These are phyloP conservation scores for Ophiocordyceps unilateralis DNA, from an alignment of 2,329 filamentous ascomycete genomes.

Conservation along the genomic window DNA sequence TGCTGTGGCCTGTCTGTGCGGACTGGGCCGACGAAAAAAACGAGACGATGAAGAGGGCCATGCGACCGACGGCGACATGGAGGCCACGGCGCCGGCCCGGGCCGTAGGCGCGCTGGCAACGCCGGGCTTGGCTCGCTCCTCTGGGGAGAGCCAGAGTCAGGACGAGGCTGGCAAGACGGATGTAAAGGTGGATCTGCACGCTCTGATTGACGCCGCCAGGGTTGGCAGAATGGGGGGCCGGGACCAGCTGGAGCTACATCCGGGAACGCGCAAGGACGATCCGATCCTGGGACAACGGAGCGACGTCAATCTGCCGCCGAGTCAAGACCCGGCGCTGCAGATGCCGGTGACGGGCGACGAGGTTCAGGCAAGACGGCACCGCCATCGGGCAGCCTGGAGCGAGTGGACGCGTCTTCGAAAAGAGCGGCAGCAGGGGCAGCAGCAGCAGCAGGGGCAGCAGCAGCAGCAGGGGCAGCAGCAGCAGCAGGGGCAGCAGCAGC, in stretches of 20 bases:
- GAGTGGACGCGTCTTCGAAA: too few relatives aligned
- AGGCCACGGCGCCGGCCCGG: conserved; percentile 6
- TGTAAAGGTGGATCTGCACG: conserved; percentile 12
- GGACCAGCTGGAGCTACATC: conserved; percentile 21
- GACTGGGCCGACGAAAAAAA: conserved; percentile 3
- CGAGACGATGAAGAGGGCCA: conserved; percentile 4
- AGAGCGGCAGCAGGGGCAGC: too few relatives aligned
- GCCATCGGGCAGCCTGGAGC: conserved; percentile 2
- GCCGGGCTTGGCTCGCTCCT: neutral
- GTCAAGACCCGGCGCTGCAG: conserved; percentile 19
- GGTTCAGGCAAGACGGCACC: conserved; percentile 2
- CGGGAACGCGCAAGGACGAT: conserved; percentile 21
- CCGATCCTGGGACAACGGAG: conserved; percentile 15
- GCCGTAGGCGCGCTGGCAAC: neutral
- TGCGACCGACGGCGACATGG: conserved; percentile 7
- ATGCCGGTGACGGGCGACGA: conserved; percentile 8
- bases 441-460: too few relatives aligned
- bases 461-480: too few relatives aligned
- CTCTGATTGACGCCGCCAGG: conserved; percentile 15
- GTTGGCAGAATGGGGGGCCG: conserved; percentile 8
- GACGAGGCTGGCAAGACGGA: neutral
- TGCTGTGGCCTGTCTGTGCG: conserved; percentile 4
- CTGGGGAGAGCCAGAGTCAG: neutral
- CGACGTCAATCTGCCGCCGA: conserved; percentile 17
- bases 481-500: too few relatives aligned